Evolutionary conservation across 208 protist species (phyloP).

Genomic region (Crithidia bombi): DNA sequence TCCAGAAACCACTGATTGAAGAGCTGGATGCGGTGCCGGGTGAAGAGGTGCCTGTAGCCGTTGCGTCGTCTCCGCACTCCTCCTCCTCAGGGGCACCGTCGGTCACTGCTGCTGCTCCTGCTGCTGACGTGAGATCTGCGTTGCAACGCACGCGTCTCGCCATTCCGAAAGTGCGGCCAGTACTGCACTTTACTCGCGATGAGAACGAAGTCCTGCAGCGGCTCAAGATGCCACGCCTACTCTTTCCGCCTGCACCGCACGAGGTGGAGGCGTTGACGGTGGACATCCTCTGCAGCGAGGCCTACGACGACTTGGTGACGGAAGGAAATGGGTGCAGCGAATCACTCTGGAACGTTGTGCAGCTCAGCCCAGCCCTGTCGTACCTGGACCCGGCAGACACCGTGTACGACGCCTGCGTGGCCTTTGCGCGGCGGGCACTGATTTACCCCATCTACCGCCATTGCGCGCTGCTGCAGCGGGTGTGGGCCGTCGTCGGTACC

Average conservation of each 20-base stretch:
- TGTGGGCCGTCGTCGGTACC: constrained; percentile 70
- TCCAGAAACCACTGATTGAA: constrained; percentile 67
- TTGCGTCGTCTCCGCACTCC: constrained; percentile 8
- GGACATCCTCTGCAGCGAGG: constrained; percentile 85
- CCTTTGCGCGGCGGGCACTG: constrained; percentile 79
- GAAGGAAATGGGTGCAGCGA: constrained; percentile 87
- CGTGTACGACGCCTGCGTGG: constrained; percentile 77
- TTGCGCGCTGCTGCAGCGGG: constrained; percentile 73
- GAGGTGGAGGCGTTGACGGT: constrained; percentile 72
- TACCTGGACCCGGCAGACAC: constrained; percentile 82
- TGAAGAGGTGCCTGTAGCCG: neutral
- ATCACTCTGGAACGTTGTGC: constrained; percentile 89
- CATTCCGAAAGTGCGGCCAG: constrained; percentile 50
- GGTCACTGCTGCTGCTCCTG: neutral
- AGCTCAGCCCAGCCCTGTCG: constrained; percentile 80
- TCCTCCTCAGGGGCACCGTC: neutral
- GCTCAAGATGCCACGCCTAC: constrained; percentile 47
- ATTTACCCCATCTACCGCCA: constrained; percentile 90
- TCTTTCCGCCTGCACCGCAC: constrained; percentile 54
- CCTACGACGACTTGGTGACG: constrained; percentile 90
- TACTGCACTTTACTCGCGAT: constrained; percentile 52
- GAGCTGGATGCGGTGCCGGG: constrained; percentile 32
- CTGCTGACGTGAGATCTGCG: neutral
- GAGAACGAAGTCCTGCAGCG: constrained; percentile 58
- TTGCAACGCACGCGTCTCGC: constrained; percentile 46